Percentiles rank a stretch among this genome's conserved stretches.
Evolutionary conservation across 2,329 filamentous ascomycete species (phyloP).

Genomic region (Septoria petroselini): DNA sequence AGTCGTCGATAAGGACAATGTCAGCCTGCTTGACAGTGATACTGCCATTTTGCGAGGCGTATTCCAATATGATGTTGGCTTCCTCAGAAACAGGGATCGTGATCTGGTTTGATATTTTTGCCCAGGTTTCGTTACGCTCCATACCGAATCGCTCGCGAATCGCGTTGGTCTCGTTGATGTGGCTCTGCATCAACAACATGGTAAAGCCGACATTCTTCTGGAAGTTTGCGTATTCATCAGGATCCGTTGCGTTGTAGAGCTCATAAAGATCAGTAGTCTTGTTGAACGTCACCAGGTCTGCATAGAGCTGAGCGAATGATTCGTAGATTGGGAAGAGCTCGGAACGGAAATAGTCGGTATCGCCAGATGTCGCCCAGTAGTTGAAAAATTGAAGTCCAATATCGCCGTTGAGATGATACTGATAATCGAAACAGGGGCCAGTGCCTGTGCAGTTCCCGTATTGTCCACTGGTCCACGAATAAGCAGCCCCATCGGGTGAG

Average conservation of each 20-base stretch:
- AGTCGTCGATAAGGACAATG: constrained; percentile 64
- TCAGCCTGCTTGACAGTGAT: constrained; percentile 69
- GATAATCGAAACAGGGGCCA: constrained; percentile 65
- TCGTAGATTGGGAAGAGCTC: constrained; percentile 62
- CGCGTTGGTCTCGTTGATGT: constrained; percentile 55
- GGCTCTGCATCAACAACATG: constrained; percentile 59
- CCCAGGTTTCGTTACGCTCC: constrained; percentile 57
- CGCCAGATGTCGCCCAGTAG: constrained; percentile 59
- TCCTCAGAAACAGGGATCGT: constrained; percentile 52
- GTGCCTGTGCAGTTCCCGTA: constrained; percentile 65
- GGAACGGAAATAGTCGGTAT: constrained; percentile 54
- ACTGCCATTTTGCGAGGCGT: constrained; percentile 63
- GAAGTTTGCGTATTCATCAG: constrained; percentile 65
- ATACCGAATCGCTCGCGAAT: constrained; percentile 57
- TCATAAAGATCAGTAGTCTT: constrained; percentile 51
- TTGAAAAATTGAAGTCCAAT: constrained; percentile 63
- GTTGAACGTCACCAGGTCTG: constrained; percentile 60
- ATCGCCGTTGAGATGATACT: constrained; percentile 70
- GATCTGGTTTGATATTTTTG: constrained; percentile 55
- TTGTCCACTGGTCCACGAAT: constrained; percentile 65
- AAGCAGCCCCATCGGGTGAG: constrained; percentile 58
- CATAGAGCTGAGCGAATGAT: constrained; percentile 60
- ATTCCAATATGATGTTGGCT: constrained; percentile 63
- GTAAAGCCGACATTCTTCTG: constrained; percentile 68
- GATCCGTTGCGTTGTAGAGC: constrained; percentile 66